phyloP scores from a whole-genome alignment of 2,329 filamentous ascomycete species.

The Akanthomyces muscarius region DNA sequence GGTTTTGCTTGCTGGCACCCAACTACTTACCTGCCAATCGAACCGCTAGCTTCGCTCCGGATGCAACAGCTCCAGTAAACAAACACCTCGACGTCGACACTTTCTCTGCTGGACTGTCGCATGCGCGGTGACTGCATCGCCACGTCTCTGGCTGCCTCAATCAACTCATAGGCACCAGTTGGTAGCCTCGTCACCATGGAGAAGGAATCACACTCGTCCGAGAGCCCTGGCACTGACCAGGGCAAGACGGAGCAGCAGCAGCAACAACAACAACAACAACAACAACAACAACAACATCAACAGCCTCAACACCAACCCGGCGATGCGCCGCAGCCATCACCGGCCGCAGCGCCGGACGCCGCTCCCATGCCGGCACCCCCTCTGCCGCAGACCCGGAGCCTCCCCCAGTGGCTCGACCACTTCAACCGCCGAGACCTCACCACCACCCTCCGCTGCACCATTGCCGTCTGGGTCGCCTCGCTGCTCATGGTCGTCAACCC shows the following conservation, averaged over 20 bases:
- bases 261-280: background rate
- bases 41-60: background rate
- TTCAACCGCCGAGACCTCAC: slow-evolving; percentile 46
- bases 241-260: background rate
- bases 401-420: slow-evolving; percentile 37
- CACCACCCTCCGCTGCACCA: slow-evolving; percentile 42
- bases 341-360: background rate
- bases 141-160: background rate
- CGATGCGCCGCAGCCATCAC: background rate
- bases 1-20: background rate
- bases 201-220: background rate
- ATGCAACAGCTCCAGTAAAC: background rate
- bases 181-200: background rate
- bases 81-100: background rate
- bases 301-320: background rate
- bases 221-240: background rate
- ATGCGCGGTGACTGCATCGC: background rate
- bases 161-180: background rate
- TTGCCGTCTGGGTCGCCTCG: slow-evolving; percentile 42
- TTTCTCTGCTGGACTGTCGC: background rate
- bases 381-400: background rate
- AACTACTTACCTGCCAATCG: too few species aligned
- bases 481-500: slow-evolving; percentile 46
- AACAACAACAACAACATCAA: background rate
- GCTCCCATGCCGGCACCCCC: background rate